phyloP scores from a whole-genome alignment of 805 yeast species.

The Candida nemodendra region DNA sequence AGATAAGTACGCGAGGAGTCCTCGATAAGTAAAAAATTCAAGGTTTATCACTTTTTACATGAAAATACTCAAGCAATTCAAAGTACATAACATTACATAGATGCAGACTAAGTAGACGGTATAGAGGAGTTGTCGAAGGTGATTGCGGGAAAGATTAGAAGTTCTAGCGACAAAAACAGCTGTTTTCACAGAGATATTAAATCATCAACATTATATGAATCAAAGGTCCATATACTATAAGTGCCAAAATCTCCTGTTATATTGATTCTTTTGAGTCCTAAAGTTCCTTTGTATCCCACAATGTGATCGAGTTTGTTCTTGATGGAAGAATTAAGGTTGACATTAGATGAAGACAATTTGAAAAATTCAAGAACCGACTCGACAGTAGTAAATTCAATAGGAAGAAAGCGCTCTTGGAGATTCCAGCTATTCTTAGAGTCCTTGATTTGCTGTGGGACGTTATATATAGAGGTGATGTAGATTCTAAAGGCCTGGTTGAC shows the following conservation, averaged over 20 bases:
- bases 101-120: no score
- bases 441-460: neutral
- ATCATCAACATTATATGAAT: neutral
- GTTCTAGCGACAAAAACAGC: no score
- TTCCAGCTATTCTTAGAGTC: neutral
- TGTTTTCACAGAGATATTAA: no score
- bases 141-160: no score
- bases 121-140: no score
- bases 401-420: no score
- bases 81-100: no score
- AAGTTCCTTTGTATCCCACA: neutral
- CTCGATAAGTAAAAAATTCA: no score
- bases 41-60: no score
- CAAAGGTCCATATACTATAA: neutral
- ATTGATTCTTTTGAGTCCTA: neutral
- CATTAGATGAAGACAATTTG: neutral
- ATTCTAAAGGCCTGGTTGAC: conserved; percentile 8
- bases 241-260: neutral
- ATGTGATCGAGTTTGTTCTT: neutral
- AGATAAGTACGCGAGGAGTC: no score
- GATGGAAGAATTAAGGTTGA: neutral
- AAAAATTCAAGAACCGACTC: neutral
- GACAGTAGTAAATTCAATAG: neutral
- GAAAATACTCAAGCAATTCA: no score
- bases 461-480: conserved; percentile 2